A percentile compares a stretch with the other conserved stretches of the same genome.
Conservation (phyloP, 148 eudicot species). For the Silene latifolia region DNA sequence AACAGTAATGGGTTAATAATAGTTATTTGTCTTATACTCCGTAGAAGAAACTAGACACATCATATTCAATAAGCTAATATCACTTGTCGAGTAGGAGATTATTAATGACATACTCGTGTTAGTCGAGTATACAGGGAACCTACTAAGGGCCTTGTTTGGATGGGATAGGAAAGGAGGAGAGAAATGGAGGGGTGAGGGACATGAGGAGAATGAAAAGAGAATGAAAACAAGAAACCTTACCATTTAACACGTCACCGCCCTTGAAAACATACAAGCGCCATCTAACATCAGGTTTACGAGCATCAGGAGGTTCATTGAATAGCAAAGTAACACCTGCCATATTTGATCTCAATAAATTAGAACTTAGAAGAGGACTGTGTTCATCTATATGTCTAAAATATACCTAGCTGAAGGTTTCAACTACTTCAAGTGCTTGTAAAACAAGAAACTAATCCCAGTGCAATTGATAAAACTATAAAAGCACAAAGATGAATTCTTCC, state of each 20-base stretch:
- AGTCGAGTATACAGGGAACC: too few species aligned
- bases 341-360: slow-evolving; percentile 15
- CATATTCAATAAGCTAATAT: not conserved
- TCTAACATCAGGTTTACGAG: slow-evolving; percentile 79
- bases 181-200: not conserved
- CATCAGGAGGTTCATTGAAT: slow-evolving; percentile 91
- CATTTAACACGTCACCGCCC: slow-evolving; percentile 84
- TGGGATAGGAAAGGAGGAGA: too few species aligned
- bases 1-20: slow-evolving; percentile 15
- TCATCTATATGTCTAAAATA: too few species aligned
- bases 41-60: not conserved
- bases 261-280: slow-evolving; percentile 97
- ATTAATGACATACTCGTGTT: too few species aligned
- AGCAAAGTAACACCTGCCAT: slow-evolving; percentile 74
- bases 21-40: not conserved
- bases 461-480: not conserved
- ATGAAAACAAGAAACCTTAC: slow-evolving; percentile 31
- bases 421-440: not conserved
- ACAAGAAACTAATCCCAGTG: not conserved
- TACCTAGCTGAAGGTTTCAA: too few species aligned
- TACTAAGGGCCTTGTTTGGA: too few species aligned
- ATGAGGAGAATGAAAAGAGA: not conserved
- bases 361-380: not conserved
- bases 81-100: too few species aligned
- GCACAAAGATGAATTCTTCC: not conserved